These are phyloP conservation scores for Anthracocystis setariae DNA, from an alignment of 1,284 basidiomycete genomes.

Conservation along the genomic window DNA sequence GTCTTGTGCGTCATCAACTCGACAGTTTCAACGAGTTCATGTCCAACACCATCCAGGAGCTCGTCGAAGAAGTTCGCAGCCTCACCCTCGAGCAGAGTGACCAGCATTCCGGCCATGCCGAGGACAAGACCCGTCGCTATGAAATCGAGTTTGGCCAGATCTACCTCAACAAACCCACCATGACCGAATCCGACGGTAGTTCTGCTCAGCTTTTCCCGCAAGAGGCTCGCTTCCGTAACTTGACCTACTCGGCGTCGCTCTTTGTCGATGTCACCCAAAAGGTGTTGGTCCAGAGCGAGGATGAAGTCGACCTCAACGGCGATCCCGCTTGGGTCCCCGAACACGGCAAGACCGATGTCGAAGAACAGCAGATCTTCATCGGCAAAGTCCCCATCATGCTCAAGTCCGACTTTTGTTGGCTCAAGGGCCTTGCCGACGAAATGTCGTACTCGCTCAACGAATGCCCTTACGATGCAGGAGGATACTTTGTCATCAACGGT, in stretches of 20 bases:
- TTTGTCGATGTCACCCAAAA: constrained; percentile 96
- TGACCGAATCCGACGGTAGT: constrained; percentile 94
- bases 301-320: constrained; percentile 76
- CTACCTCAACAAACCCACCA: constrained; percentile 91
- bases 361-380: constrained; percentile 85
- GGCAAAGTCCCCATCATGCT: constrained; percentile 99
- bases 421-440: constrained; percentile 80
- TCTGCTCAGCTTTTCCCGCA: constrained; percentile 96
- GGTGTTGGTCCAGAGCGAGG: constrained; percentile 80
- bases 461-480: constrained; percentile 92
- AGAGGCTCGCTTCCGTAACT: constrained; percentile 90
- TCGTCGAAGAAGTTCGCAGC: constrained; percentile 93
- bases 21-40: constrained; percentile 99
- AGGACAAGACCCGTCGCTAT: constrained; percentile 79
- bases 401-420: constrained; percentile 92
- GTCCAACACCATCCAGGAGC: constrained; percentile 99
- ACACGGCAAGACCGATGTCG: constrained; percentile 73
- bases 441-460: constrained; percentile 92
- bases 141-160: constrained; percentile 98
- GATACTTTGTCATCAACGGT: constrained; percentile 99
- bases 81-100: constrained; percentile 95
- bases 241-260: constrained; percentile 94
- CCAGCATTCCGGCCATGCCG: constrained; percentile 79
- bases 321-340: constrained; percentile 82
- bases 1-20: constrained; percentile 95